These are phyloP conservation scores for Fusarium cyanostomum DNA, from an alignment of 2,329 filamentous ascomycete genomes.

Conservation along the genomic window DNA sequence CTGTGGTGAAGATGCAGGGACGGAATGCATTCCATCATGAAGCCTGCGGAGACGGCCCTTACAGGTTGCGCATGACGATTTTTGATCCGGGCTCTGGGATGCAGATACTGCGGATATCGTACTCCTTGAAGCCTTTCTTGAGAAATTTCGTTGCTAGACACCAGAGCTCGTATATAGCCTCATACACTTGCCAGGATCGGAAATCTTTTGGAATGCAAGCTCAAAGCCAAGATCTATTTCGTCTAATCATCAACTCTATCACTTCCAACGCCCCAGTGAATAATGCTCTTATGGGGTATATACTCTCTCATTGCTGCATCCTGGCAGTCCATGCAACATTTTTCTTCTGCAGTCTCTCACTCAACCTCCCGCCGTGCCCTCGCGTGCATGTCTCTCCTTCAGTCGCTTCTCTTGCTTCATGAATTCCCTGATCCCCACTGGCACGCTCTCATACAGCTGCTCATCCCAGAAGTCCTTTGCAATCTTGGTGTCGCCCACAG, in stretches of 20 bases:
- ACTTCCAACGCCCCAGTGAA: slow-evolving; percentile 1
- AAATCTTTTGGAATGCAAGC: not conserved
- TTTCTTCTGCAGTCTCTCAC: not conserved
- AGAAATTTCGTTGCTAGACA: not conserved
- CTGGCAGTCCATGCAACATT: not conserved
- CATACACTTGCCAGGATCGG: not conserved
- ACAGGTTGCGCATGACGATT: not conserved
- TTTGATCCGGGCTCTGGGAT: slow-evolving; percentile 1
- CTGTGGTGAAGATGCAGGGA: slow-evolving; percentile 4
- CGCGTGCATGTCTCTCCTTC: slow-evolving; percentile 75
- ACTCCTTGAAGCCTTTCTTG: not conserved
- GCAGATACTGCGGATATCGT: not conserved
- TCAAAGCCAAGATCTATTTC: slow-evolving; percentile 24
- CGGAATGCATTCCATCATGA: slow-evolving; percentile 6
- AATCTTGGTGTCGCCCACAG: slow-evolving; percentile 51
- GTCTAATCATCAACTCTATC: slow-evolving; percentile 36
- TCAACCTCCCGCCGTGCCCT: slow-evolving; percentile 59
- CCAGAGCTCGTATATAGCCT: slow-evolving; percentile 2
- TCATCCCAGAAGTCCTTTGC: slow-evolving; percentile 67
- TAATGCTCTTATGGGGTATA: slow-evolving; percentile 34
- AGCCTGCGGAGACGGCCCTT: not conserved
- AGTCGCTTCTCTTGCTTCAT: slow-evolving; percentile 96
- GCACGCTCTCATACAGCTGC: slow-evolving; percentile 80
- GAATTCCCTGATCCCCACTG: slow-evolving; percentile 93
- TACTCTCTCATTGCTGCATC: slow-evolving; percentile 6